Evolutionary conservation across 176 grass and related monocot genomes (phyloP).

Genomic region (Saccharum officinarum): DNA sequence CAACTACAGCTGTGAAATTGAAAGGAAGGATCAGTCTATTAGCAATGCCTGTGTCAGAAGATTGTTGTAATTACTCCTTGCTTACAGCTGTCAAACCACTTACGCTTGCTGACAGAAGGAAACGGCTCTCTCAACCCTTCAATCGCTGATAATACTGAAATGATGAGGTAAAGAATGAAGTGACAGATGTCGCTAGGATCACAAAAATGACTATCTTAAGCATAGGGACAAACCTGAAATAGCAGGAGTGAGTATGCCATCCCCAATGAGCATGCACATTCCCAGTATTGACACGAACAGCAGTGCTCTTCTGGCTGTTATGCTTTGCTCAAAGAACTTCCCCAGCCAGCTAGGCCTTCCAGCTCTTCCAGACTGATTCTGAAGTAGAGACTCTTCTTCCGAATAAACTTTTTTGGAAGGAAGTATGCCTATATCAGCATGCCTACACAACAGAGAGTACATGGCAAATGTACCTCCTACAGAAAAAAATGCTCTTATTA

Average conservation of each 20-base stretch:
- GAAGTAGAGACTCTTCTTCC: conserved; percentile 26
- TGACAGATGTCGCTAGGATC: conserved; percentile 4
- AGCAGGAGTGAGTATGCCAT: conserved; percentile 87
- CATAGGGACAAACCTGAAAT: conserved; percentile 64
- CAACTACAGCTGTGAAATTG: conserved; percentile 52
- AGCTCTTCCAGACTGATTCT: conserved; percentile 13
- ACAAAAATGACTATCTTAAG: conserved; percentile 13
- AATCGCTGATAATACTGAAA: conserved; percentile 76
- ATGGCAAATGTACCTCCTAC: conserved; percentile 87
- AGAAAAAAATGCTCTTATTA: conserved; percentile 9
- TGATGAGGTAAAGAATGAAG: background rate
- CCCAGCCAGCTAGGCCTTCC: conserved; percentile 52
- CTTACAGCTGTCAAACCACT: conserved; percentile 28
- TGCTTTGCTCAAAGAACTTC: conserved; percentile 68
- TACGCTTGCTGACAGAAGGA: conserved; percentile 62
- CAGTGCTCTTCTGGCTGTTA: conserved; percentile 66
- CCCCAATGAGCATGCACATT: conserved; percentile 88
- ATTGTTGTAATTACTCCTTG: background rate
- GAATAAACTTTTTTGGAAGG: conserved; percentile 58
- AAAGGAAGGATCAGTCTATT: conserved; percentile 12
- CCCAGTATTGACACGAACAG: conserved; percentile 77
- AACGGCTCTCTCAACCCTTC: conserved; percentile 64
- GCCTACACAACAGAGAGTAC: conserved; percentile 76
- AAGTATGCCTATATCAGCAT: conserved; percentile 76
- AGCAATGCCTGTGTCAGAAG: background rate